Evolutionary conservation across 495 filamentous ascomycete species (phyloP).

Genomic region (Hypomontagnella submonticulosa): DNA sequence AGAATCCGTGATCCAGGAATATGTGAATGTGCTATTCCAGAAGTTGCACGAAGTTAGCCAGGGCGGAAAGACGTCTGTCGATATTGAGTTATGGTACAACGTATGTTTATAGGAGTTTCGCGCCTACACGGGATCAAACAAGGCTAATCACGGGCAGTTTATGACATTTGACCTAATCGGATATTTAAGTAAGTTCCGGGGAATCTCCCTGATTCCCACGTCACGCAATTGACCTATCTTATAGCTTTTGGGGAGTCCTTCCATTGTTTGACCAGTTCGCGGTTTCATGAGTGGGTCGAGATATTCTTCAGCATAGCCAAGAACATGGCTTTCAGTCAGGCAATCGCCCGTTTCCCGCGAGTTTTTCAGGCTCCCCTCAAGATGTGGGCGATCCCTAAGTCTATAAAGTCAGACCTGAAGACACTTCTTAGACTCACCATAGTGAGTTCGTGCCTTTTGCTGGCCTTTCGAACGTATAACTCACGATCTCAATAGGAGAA

Average conservation of each 20-base stretch:
- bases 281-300: conserved; percentile 1
- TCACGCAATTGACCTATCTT: not conserved
- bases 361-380: not conserved
- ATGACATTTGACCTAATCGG: conserved; percentile 7
- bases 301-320: conserved; percentile 6
- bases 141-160: not conserved
- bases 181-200: conserved; percentile 1
- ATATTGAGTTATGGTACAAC: conserved; percentile 60
- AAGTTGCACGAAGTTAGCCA: conserved; percentile 41
- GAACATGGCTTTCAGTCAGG: conserved; percentile 1
- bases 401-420: not conserved
- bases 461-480: too few species aligned
- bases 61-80: conserved; percentile 40
- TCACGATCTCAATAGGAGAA: too few species aligned
- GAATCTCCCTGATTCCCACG: not conserved
- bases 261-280: not conserved
- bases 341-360: not conserved
- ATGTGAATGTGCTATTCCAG: conserved; percentile 57
- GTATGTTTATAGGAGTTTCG: not conserved
- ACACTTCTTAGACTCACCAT: not conserved
- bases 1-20: conserved; percentile 50
- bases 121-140: not conserved
- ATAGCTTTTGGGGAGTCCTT: conserved; percentile 2
- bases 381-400: not conserved
- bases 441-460: not conserved